Conservation (phyloP, 208 protist genomes). For the Leishmania aethiopica region DNA sequence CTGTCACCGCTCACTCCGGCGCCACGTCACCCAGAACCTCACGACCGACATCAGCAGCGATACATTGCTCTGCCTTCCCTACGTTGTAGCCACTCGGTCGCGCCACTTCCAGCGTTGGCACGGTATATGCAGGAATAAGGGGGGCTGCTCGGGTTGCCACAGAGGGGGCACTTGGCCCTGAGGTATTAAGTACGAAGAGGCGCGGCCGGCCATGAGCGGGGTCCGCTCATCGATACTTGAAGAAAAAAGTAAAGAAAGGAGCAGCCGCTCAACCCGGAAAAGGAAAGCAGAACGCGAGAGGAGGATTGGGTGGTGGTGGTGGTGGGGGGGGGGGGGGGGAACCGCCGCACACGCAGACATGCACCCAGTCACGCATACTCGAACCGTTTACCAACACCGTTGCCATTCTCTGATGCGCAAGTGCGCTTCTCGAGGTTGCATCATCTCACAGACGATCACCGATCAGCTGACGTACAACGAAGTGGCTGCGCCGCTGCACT, state of each 20-base stretch:
- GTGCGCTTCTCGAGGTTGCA: neutral
- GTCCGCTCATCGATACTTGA: neutral
- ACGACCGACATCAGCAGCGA: neutral
- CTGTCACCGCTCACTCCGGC: neutral
- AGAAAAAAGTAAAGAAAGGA: neutral
- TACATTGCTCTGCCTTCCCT: neutral
- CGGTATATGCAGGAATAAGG: neutral
- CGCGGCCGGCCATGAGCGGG: neutral
- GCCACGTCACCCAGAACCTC: neutral
- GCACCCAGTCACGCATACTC: neutral
- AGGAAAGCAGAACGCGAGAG: neutral
- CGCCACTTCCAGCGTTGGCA: neutral
- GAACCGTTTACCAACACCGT: neutral
- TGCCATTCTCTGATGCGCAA: neutral
- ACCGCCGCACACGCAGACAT: neutral
- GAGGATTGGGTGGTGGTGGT: neutral
- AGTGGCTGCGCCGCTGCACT: constrained; percentile 21
- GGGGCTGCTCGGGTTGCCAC: neutral
- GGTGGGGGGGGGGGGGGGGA: neutral
- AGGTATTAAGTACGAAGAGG: neutral
- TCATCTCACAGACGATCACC: constrained; percentile 5
- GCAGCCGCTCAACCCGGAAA: neutral
- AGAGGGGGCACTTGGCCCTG: neutral
- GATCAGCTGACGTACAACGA: constrained; percentile 26
- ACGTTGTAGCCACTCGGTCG: neutral